phyloP scores from a whole-genome alignment of 768 basidiomycete species.

The Lactarius pseudohatsudake region DNA sequence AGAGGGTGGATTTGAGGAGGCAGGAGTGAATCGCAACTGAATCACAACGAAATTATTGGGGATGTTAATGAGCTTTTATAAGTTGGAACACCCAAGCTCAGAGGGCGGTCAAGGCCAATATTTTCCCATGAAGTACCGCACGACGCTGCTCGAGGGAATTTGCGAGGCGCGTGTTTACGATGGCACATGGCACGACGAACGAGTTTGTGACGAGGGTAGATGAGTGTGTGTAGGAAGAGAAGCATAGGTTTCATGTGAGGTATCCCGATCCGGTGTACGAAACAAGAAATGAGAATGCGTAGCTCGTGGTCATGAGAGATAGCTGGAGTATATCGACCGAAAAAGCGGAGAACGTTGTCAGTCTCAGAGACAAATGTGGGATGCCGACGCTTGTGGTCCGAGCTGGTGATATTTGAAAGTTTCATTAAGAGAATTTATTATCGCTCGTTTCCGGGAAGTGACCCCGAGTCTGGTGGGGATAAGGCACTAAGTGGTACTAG shows the following conservation, averaged over 20 bases:
- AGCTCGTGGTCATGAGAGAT: background rate
- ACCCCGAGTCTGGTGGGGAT: no score
- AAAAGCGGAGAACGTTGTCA: background rate
- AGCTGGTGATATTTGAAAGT: background rate
- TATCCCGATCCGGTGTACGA: background rate
- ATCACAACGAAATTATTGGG: conserved; percentile 11
- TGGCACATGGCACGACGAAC: background rate
- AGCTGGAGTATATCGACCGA: background rate
- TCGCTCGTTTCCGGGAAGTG: background rate
- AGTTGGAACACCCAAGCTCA: background rate
- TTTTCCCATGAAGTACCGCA: background rate
- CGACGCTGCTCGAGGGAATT: background rate
- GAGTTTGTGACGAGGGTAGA: background rate
- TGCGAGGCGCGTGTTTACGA: background rate
- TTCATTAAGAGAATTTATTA: background rate
- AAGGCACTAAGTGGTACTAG: background rate
- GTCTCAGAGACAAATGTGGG: background rate
- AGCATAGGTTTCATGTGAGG: background rate
- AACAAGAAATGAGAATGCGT: background rate
- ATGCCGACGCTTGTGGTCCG: background rate
- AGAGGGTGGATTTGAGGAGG: conserved; percentile 9
- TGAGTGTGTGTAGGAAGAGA: background rate
- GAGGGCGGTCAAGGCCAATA: background rate
- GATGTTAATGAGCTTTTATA: background rate
- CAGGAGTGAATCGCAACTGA: conserved; percentile 7